Base-by-base conservation (phyloP, 75 land plant genomes). In the Chamaecyparis obtusa region DNA sequence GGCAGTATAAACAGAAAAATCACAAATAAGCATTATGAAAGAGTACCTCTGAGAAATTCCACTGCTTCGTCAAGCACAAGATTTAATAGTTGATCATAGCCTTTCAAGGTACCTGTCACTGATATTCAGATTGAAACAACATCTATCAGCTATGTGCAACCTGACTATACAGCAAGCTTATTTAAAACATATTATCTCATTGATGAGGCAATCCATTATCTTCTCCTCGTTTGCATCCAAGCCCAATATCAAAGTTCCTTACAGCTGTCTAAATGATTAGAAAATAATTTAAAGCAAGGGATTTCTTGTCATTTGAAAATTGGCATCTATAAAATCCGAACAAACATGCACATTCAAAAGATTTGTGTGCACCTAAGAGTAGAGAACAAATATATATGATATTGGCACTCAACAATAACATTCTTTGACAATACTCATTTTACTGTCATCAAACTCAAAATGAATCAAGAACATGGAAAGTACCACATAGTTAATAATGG, bases 71-170 rank as follows among this genome's bases (percentile, higher is more conserved):
- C 99, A 84, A 98, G 88, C 55, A 98, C 99, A 92, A 98, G 94
- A 85, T 98, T 98, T 71, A 98, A 87, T 30, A 98, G 87, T 88
- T 96, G 99, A 88, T 98, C 99, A 92, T 98, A 98, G 39, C 99
- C 99, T 87, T 98, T 98, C 83, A 98, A 86, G 21, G 99, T 96
- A 49, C 99, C 99, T 16, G 95, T 95, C 74, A 98, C 99, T 98
- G 94, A 48, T 88, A 82, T 55, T 39, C 67, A 84, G 51, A 81
- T 64, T 27, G 46, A 46, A 21, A 86, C 51, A 21, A 86, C 51
- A 88, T 43, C 46, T n/a, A 35, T 81, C 83, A 81, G 33, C 32
- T 19, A 81, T 37, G 46, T 46, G 46, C 9, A 19, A 49, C 41
- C 32, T 10, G 2, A 81, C n/a, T 44, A 44, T 46, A n/a, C 83